Conservation (phyloP, 345 rosid genomes). For the Leavenworthia alabamica region DNA sequence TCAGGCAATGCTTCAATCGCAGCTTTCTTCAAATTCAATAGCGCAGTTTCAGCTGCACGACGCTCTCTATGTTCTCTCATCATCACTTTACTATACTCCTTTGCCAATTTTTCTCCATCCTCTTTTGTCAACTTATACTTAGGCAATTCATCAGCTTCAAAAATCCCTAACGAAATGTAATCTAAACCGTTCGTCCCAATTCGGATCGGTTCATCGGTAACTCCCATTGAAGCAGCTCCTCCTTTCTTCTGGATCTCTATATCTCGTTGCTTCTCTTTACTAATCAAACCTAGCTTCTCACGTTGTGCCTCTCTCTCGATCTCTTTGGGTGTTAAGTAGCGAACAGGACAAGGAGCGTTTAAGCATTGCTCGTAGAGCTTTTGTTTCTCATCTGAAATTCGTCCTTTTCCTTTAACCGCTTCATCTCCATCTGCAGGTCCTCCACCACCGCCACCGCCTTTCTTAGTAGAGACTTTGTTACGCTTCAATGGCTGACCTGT, state of each 20-base stretch:
- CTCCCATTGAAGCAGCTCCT: slow-evolving; percentile 61
- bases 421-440: slow-evolving; percentile 17
- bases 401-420: slow-evolving; percentile 30
- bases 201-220: slow-evolving; percentile 61
- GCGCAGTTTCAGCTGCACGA: slow-evolving; percentile 65
- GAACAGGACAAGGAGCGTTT: slow-evolving; percentile 79
- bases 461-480: slow-evolving; percentile 50
- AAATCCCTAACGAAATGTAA: slow-evolving; percentile 66
- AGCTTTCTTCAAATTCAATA: slow-evolving; percentile 64
- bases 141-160: slow-evolving; percentile 63
- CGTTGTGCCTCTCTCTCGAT: slow-evolving; percentile 68
- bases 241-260: slow-evolving; percentile 74
- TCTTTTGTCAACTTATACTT: slow-evolving; percentile 79
- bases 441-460: slow-evolving; percentile 23
- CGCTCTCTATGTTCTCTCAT: slow-evolving; percentile 79
- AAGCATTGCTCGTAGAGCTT: slow-evolving; percentile 62
- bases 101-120: slow-evolving; percentile 73
- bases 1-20: slow-evolving; percentile 91
- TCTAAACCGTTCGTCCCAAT: slow-evolving; percentile 83
- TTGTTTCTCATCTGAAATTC: slow-evolving; percentile 43
- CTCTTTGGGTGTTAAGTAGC: slow-evolving; percentile 56
- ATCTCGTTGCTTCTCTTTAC: slow-evolving; percentile 71
- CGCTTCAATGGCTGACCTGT: slow-evolving; percentile 54
- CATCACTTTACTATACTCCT: slow-evolving; percentile 79
- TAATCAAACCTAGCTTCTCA: slow-evolving; percentile 71